Evolutionary conservation across 2,329 filamentous ascomycete species (phyloP).

Genomic region (Sporothrix brasiliensis): DNA sequence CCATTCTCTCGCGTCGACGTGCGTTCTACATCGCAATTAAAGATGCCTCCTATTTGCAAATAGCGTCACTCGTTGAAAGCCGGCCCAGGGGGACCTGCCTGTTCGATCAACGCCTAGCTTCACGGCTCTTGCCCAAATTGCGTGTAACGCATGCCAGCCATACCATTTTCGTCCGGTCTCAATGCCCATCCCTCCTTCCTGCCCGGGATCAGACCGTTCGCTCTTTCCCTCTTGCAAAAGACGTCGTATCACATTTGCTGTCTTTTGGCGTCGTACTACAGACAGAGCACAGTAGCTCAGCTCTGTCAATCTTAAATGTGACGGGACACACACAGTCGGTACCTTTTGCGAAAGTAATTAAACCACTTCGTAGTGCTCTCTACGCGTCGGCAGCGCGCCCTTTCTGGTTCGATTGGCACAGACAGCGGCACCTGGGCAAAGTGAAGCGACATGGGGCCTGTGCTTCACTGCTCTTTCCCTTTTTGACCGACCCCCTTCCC

Average conservation of each 20-base stretch:
- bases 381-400: too few relatives aligned
- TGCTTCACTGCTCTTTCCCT: constrained; percentile 29
- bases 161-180: neutral
- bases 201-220: neutral
- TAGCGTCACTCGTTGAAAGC: constrained; percentile 2
- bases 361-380: too few relatives aligned
- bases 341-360: constrained; percentile 1
- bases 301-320: neutral
- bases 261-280: neutral
- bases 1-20: neutral
- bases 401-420: neutral
- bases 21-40: neutral
- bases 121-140: constrained; percentile 15
- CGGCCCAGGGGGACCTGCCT: constrained; percentile 12
- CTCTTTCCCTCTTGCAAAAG: neutral
- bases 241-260: neutral
- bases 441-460: neutral
- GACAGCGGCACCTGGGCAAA: neutral
- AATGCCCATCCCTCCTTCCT: constrained; percentile 14
- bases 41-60: neutral
- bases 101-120: constrained; percentile 8
- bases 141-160: neutral
- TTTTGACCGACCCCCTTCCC: constrained; percentile 2
- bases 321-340: neutral
- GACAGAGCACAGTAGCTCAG: neutral